Percentiles rank a stretch among this genome's conserved stretches.
These are phyloP conservation scores for Nitzschia palea DNA, from an alignment of 108 stramenopile genomes.

Conservation along the genomic window DNA sequence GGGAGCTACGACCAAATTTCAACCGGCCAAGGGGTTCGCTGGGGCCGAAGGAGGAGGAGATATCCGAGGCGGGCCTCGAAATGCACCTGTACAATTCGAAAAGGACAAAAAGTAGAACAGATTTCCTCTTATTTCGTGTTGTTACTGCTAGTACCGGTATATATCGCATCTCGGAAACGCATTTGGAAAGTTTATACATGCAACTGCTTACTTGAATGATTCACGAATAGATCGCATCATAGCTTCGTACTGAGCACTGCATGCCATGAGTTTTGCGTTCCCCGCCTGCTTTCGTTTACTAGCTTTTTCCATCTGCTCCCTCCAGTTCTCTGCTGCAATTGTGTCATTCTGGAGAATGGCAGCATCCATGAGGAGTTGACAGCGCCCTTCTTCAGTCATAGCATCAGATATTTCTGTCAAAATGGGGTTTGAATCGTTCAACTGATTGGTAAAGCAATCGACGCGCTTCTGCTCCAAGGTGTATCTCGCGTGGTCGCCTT, in stretches of 20 bases:
- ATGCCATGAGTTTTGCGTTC: conserved; percentile 67
- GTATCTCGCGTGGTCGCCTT: conserved; percentile 27
- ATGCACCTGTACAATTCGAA: conserved; percentile 89
- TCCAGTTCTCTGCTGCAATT: conserved; percentile 25
- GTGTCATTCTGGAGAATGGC: conserved; percentile 16
- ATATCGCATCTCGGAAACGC: too few species aligned
- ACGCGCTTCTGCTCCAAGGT: conserved; percentile 51
- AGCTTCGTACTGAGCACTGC: conserved; percentile 70
- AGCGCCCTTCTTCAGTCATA: conserved; percentile 74
- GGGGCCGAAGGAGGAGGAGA: conserved; percentile 76
- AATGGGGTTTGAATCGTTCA: conserved; percentile 89
- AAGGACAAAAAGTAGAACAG: conserved; percentile 49
- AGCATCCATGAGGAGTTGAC: conserved; percentile 16
- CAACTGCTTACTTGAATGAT: neutral
- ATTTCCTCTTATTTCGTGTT: too few species aligned
- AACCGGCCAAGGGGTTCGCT: conserved; percentile 82
- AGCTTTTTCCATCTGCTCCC: conserved; percentile 40
- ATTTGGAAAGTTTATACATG: neutral
- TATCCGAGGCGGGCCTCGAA: conserved; percentile 59
- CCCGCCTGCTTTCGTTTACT: conserved; percentile 43
- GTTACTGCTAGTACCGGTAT: too few species aligned
- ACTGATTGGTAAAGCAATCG: conserved; percentile 73
- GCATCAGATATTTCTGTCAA: conserved; percentile 86
- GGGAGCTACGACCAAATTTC: conserved; percentile 83
- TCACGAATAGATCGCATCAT: conserved; percentile 69